A percentile compares a stretch with the other conserved stretches of the same genome.
Conservation (phyloP, 768 basidiomycete species). For the Pleurotus platypus region DNA sequence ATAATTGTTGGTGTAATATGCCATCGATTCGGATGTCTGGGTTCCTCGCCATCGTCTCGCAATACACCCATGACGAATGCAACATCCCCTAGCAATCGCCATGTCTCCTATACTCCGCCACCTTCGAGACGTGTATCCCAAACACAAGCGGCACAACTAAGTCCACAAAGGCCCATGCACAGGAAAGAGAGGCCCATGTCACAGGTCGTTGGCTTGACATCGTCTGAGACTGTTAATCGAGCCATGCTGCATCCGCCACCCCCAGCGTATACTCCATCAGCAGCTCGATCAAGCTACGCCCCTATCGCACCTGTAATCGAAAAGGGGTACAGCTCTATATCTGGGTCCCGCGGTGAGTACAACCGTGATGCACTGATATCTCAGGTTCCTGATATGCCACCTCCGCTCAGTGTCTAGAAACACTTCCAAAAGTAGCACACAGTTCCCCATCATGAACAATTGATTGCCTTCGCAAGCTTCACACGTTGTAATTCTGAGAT, state of each 20-base stretch:
- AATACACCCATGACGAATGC: background rate
- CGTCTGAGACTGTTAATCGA: slow-evolving; percentile 2
- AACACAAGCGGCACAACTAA: background rate
- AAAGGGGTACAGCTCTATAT: background rate
- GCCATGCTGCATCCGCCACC: slow-evolving; percentile 4
- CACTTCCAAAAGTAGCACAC: slow-evolving; percentile 1
- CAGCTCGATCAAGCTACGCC: background rate
- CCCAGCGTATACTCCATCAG: background rate
- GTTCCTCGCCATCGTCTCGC: background rate
- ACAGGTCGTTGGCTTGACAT: background rate
- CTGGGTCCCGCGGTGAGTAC: background rate
- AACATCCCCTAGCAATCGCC: background rate
- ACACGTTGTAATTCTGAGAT: no score
- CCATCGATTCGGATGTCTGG: slow-evolving; percentile 5
- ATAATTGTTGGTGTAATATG: slow-evolving; percentile 2
- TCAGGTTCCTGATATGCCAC: background rate
- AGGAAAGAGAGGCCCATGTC: slow-evolving; percentile 5
- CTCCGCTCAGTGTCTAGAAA: background rate
- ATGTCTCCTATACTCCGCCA: background rate
- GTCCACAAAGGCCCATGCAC: background rate
- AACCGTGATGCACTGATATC: background rate
- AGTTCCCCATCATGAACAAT: background rate
- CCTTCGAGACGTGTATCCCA: background rate
- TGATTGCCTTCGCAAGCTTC: background rate
- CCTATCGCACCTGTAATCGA: slow-evolving; percentile 4